Evolutionary conservation across 2,329 filamentous ascomycete genomes (phyloP), one percentile per base, ranked within the genome.

Genomic region (Sordariomycetes sp.): DNA sequence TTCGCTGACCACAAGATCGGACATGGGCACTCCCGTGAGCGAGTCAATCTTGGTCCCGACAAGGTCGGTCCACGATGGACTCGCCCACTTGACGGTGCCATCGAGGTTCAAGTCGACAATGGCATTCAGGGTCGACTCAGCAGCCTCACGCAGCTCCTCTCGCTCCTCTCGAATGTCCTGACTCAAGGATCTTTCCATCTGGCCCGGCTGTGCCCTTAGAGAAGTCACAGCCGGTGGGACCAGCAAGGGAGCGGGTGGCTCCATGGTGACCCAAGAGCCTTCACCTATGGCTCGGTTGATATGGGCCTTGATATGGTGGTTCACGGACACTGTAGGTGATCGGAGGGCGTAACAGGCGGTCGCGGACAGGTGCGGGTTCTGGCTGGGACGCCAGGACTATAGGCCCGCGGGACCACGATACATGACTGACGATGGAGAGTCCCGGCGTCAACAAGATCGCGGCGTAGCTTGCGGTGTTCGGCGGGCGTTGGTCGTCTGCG

Each of bases 51-150:
- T 64, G 4, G 84, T 90, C 38, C 92, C 92, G 40, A 96, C 82
- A 32, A 98, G 82, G 49, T 96, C 87, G 40, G 77, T 75, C 92
- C 92, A 98, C 12, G 90, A 95, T 10, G 88, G 86, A 55, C 90
- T 96, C 48, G 94, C 88, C 86, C 92, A 98, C 60, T 87, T 83
- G 49, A 98, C 82, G 40, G 78, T 82, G 44, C 86, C 86, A 52
- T 95, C 84, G 36, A 96, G 72, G 50, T 87, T 86, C 44, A 98
- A 70, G 62, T 98, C 90, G 53, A 98, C 73, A 55, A 98, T 94
- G 43, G 94, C 85, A 59, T 96, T 98, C 54, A 94, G 71, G 16
- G 88, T 95, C 64, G 95, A 86, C 61, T 96, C 90, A 33, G 90
- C 92, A 26, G 90, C 92, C 64, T 94, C 86, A 52, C 88, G 87